These are phyloP conservation scores for Trichodelitschia bisporula DNA, from an alignment of 495 filamentous ascomycete species.

Conservation along the genomic window DNA sequence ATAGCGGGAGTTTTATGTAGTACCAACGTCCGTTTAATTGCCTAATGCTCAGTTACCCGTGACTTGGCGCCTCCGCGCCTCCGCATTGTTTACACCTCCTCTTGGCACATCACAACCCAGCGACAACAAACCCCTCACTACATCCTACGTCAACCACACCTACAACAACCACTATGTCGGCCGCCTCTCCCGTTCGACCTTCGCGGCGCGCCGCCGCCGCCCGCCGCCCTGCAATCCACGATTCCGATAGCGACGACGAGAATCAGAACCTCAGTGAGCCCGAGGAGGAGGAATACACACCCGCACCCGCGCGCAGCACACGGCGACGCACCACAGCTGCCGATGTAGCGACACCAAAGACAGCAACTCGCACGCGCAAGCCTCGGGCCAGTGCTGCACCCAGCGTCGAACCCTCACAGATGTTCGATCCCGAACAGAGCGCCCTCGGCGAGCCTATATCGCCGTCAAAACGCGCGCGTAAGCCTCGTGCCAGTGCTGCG, in stretches of 20 bases:
- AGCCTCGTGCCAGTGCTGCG: constrained; percentile 36
- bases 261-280: no score
- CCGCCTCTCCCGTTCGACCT: constrained; percentile 42
- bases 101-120: no score
- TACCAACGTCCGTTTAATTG: no score
- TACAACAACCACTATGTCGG: no score
- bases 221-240: constrained; percentile 33
- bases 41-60: no score
- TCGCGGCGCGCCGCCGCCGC: constrained; percentile 49
- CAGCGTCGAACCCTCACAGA: constrained; percentile 31
- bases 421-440: constrained; percentile 31
- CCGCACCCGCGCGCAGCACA: constrained; percentile 28
- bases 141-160: no score
- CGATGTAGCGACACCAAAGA: constrained; percentile 20
- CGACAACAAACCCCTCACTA: no score
- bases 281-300: constrained; percentile 60
- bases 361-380: constrained; percentile 9
- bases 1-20: no score
- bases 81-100: no score
- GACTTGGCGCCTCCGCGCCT: no score
- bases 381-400: constrained; percentile 16
- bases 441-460: constrained; percentile 32
- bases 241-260: constrained; percentile 24
- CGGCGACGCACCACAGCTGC: constrained; percentile 33
- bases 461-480: constrained; percentile 40